Conservation (phyloP, 148 eudicot species). For the Nepenthes gracilis region DNA sequence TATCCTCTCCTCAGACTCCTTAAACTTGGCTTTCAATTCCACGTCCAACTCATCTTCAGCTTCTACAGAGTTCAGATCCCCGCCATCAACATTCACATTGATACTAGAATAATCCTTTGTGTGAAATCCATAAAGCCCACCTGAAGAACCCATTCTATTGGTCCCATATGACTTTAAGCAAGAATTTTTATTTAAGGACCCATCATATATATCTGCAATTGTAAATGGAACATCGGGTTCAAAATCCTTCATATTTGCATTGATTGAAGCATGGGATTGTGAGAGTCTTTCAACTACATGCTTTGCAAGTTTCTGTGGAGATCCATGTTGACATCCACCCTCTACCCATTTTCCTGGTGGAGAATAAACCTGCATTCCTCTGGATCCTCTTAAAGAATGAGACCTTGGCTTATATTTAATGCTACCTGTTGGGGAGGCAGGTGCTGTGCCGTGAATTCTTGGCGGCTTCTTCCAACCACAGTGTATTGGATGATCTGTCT, state of each 20-base stretch:
- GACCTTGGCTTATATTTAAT: conserved; percentile 45
- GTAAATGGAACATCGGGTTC: conserved; percentile 64
- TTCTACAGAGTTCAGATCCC: conserved; percentile 1
- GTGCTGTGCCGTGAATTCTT: conserved; percentile 33
- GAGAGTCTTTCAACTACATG: conserved; percentile 79
- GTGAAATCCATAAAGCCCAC: conserved; percentile 9
- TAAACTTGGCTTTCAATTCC: conserved; percentile 41
- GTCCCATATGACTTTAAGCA: conserved; percentile 15
- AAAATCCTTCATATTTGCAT: conserved; percentile 27
- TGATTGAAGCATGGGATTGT: conserved; percentile 24
- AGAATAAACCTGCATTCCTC: conserved; percentile 25
- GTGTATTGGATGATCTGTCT: conserved; percentile 19
- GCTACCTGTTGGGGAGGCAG: conserved; percentile 44
- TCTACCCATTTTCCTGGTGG: conserved; percentile 45
- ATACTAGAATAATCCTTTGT: conserved; percentile 15
- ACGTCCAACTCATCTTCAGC: conserved; percentile 33
- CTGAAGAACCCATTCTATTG: conserved; percentile 8
- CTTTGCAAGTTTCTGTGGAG: conserved; percentile 71
- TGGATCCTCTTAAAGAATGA: conserved; percentile 37
- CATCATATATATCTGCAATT: conserved; percentile 61
- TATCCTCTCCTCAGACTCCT: conserved; percentile 58
- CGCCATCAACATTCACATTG: conserved; percentile 9
- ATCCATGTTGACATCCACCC: conserved; percentile 40
- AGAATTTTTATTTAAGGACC: conserved; percentile 22
- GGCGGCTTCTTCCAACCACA: conserved; percentile 43